Evolutionary conservation across 75 land plant genomes (phyloP).

Genomic region (Pinus tabuliformis): DNA sequence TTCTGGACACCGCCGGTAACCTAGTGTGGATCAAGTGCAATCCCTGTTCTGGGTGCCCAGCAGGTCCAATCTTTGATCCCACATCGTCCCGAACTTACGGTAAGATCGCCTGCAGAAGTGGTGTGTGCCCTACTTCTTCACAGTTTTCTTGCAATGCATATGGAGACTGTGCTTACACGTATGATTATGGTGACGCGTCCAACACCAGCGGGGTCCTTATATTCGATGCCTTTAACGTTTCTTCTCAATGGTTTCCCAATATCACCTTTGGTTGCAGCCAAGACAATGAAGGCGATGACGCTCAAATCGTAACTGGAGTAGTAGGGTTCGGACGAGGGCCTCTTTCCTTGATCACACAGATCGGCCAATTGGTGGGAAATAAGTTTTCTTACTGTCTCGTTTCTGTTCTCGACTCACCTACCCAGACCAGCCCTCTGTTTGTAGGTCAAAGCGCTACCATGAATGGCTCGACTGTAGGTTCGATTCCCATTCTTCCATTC

Average conservation of each 20-base stretch:
- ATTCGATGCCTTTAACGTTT: slow-evolving; percentile 27
- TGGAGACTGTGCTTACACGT: slow-evolving; percentile 18
- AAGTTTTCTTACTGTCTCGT: slow-evolving; percentile 43
- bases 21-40: slow-evolving; percentile 33
- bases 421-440: slow-evolving; percentile 14
- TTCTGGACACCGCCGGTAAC: slow-evolving; percentile 44
- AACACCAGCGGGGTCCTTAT: slow-evolving; percentile 16
- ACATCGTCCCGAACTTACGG: slow-evolving; percentile 16
- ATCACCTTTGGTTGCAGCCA: slow-evolving; percentile 36
- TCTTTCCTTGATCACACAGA: slow-evolving; percentile 29
- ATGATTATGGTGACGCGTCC: slow-evolving; percentile 29
- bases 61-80: slow-evolving; percentile 26
- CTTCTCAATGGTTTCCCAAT: slow-evolving; percentile 6
- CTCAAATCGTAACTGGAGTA: slow-evolving; percentile 12
- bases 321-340: slow-evolving; percentile 34
- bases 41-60: slow-evolving; percentile 25
- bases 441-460: slow-evolving; percentile 1
- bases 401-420: slow-evolving; percentile 1
- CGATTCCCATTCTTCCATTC: slow-evolving; percentile 12
- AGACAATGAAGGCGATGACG: slow-evolving; percentile 10
- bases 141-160: background rate
- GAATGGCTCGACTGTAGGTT: background rate
- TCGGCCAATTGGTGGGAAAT: slow-evolving; percentile 1
- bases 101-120: slow-evolving; percentile 7
- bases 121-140: slow-evolving; percentile 4